Evolutionary conservation across 805 yeast species (phyloP).

Genomic region (Lachancea lanzarotensis): DNA sequence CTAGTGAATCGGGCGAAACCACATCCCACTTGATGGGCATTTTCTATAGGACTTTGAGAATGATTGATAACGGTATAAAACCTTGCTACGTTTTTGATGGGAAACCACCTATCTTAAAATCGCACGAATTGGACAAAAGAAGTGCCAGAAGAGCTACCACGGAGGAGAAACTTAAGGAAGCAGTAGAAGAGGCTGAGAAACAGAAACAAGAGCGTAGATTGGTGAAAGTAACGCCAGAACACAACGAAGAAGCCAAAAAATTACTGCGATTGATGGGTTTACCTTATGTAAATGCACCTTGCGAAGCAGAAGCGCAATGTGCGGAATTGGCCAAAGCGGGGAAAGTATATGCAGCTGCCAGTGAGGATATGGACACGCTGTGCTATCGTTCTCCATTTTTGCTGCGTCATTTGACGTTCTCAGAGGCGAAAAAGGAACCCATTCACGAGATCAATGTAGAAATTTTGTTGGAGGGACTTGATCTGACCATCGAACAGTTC

Average conservation of each 20-base stretch:
- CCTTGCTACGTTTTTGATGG: slow-evolving; percentile 98
- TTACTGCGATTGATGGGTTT: slow-evolving; percentile 86
- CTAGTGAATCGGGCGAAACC: slow-evolving; percentile 85
- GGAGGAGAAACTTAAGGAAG: slow-evolving; percentile 59
- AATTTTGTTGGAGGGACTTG: slow-evolving; percentile 69
- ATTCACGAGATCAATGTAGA: slow-evolving; percentile 72
- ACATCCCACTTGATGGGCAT: slow-evolving; percentile 94
- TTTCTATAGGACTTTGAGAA: slow-evolving; percentile 85
- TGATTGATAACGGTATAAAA: slow-evolving; percentile 89
- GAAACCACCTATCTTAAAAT: slow-evolving; percentile 89
- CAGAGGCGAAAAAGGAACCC: slow-evolving; percentile 91
- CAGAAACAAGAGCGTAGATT: slow-evolving; percentile 72
- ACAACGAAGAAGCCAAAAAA: slow-evolving; percentile 88
- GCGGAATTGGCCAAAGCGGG: slow-evolving; percentile 86
- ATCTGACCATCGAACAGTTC: slow-evolving; percentile 64
- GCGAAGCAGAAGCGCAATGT: slow-evolving; percentile 99
- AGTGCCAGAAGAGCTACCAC: slow-evolving; percentile 78
- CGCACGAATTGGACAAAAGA: slow-evolving; percentile 88
- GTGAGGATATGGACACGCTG: slow-evolving; percentile 98
- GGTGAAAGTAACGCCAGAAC: slow-evolving; percentile 82
- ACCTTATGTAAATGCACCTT: slow-evolving; percentile 88
- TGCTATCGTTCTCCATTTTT: slow-evolving; percentile 84
- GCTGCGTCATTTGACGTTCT: slow-evolving; percentile 83
- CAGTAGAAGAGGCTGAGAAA: slow-evolving; percentile 71
- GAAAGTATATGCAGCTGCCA: slow-evolving; percentile 93